Base-by-base conservation (phyloP, 768 basidiomycete species). In the Mycena capillaripes region DNA sequence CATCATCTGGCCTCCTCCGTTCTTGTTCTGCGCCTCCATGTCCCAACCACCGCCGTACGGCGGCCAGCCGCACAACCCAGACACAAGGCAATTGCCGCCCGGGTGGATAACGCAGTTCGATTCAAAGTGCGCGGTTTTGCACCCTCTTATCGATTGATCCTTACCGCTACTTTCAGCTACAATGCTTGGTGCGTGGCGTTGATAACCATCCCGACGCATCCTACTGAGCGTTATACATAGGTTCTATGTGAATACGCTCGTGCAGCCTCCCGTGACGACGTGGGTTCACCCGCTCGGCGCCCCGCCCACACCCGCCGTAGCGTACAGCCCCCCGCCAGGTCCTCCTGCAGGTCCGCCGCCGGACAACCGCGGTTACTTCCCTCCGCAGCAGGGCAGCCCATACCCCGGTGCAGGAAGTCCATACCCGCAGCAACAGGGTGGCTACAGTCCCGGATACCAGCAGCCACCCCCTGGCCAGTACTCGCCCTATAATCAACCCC, bases 61-160 rank as follows among this genome's bases (percentile, higher is more conserved):
- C 57, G 82, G 81, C 64, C 61, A 75, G 40, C 46, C 72, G 19
- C 53, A 70, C 12, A 89, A 89, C 79, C 87, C 87, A n/a, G 93
- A 94, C 78, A 78, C 81, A 16, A 87, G 93, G 63, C 82, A 84
- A 5, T 85, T 94, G 1, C 93, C 93, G 12, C 82, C 82, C 1
- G 93, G 93, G 44, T 95, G 93, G 93, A 83, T 89, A 21, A 81
- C 87, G 21, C 91, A 93, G 75, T 95, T 85, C 76, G 93, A 95
- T 75, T 56, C 78, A 64, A 91, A 90, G 94, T 94, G 77, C 57
- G 91, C 32, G 52, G 32, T 11, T 17, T 50, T 56, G n/a, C 38
- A 2, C 66, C 76, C 75, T 77, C 74, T 77, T 81, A 73, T 64
- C 61, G 69, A 77, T 79, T 71, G 57, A 75, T 48, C 62, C 66